Evolutionary conservation across 2,329 filamentous ascomycete genomes (phyloP).

Genomic region (Fusarium domesticum): DNA sequence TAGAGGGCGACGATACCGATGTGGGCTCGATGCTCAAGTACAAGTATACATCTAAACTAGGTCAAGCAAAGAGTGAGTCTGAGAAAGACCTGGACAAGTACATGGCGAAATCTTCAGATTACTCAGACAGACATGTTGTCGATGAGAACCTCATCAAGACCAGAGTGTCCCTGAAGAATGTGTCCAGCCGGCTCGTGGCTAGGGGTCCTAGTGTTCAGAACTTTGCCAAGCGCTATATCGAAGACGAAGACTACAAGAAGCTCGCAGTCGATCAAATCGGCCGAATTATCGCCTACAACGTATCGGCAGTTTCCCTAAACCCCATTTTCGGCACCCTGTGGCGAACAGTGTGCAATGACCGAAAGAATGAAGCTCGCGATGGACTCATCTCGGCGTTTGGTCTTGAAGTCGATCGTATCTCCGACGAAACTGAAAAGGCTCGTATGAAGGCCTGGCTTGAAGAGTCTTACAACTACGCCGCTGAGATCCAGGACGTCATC

Average conservation of each 20-base stretch:
- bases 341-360: slow-evolving; percentile 48
- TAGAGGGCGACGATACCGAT: slow-evolving; percentile 5
- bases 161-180: slow-evolving; percentile 16
- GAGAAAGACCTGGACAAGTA: slow-evolving; percentile 1
- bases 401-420: slow-evolving; percentile 36
- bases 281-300: slow-evolving; percentile 43
- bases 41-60: slow-evolving; percentile 13
- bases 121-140: neutral
- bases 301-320: slow-evolving; percentile 45
- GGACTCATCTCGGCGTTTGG: slow-evolving; percentile 43
- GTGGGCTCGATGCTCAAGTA: slow-evolving; percentile 14
- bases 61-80: slow-evolving; percentile 4
- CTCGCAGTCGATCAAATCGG: slow-evolving; percentile 40
- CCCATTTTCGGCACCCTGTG: slow-evolving; percentile 50
- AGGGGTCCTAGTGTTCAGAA: slow-evolving; percentile 29
- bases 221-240: slow-evolving; percentile 41
- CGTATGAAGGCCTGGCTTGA: slow-evolving; percentile 48
- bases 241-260: slow-evolving; percentile 37
- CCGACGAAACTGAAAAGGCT: slow-evolving; percentile 31
- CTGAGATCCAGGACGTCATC: slow-evolving; percentile 41
- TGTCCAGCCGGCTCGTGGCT: slow-evolving; percentile 25
- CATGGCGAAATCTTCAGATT: neutral
- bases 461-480: slow-evolving; percentile 48
- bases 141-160: slow-evolving; percentile 8
- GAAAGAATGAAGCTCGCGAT: slow-evolving; percentile 39